Conservation (phyloP, 179 eudicot genomes). For the Gypsophila paniculata region DNA sequence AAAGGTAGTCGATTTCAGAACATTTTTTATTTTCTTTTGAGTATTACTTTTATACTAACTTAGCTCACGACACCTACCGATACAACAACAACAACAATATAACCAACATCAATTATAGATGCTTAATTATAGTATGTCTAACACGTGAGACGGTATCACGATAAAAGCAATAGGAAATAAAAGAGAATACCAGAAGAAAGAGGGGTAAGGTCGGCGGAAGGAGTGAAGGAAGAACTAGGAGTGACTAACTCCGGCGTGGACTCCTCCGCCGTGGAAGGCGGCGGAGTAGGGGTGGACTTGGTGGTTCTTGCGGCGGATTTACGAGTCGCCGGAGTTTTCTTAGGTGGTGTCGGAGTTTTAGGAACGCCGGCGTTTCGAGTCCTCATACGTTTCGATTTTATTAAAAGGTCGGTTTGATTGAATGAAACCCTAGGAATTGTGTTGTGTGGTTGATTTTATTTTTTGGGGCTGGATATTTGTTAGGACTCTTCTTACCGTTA, state of each 20-base stretch:
- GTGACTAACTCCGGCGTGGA: slow-evolving; percentile 20
- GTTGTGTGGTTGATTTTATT: too few relatives aligned
- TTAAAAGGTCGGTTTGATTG: background rate
- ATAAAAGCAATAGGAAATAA: background rate
- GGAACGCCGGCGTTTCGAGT: slow-evolving; percentile 42
- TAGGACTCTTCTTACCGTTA: too few relatives aligned
- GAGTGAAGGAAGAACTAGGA: slow-evolving; percentile 17
- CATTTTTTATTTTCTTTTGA: too few relatives aligned
- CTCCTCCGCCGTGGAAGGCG: slow-evolving; percentile 14
- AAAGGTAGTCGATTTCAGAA: too few relatives aligned
- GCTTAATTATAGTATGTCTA: too few relatives aligned
- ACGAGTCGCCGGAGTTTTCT: slow-evolving; percentile 43
- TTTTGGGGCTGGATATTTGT: too few relatives aligned
- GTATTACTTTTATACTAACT: too few relatives aligned
- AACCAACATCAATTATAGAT: too few relatives aligned
- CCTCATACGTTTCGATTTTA: background rate
- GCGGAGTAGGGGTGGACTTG: slow-evolving; percentile 1
- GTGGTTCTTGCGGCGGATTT: slow-evolving; percentile 35
- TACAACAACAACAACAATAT: too few relatives aligned
- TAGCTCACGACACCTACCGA: too few relatives aligned
- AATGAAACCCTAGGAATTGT: background rate
- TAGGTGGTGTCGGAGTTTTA: slow-evolving; percentile 43
- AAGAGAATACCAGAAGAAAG: background rate
- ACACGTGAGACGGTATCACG: too few relatives aligned
- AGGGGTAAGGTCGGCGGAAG: background rate